Base-by-base conservation (phyloP, 306 rosid genomes). In the Lathyrus tuberosus region DNA sequence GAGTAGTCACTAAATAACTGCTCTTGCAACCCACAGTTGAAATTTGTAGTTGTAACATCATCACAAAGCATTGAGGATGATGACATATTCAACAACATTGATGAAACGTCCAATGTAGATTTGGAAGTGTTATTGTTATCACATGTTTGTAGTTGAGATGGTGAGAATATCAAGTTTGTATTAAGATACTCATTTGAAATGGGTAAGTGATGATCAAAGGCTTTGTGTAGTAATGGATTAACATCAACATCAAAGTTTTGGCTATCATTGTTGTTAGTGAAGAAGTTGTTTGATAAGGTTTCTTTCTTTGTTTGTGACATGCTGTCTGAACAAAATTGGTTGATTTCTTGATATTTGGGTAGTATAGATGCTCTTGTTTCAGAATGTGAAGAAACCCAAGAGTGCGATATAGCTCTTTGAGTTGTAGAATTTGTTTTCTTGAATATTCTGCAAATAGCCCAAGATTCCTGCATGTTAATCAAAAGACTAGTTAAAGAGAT, bases 391-490 rank as follows among this genome's bases (percentile, higher is more conserved):
- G 91, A 84, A 31, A 80, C 83, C 96, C 93, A 90, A 44, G 94
- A 90, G 47, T 90, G 95, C 47, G 93, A 88, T 30, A 84, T 71
- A 37, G 83, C 86, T 80, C 98, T 86, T 76, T 88, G 98, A 47
- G 92, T 84, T 44, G 87, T 79, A 5, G 98, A 76, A 71, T 76
- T 92, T 4, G 89, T 85, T 74, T 92, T 92, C 89, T 92, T 90
- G 85, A 92, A 90, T 66, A 92, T 92, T 79, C 97, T 90, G 69
- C 98, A 93, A n/a, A 92, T 89, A 47, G 96, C 98, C 98, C 96
- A 92, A 8, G 96, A 90, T 48, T 88, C 98, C 98, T 92, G 88
- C 79, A 83, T 52, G 10, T 58, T 33, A 35, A 0, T 35, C 0
- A 53, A 8, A 65, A 42, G 9, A 28, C 38, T 22, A 47, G 64